Conservation (phyloP, 1,139 yeast species). For the Hemisphaericaspora xylofermentans region DNA sequence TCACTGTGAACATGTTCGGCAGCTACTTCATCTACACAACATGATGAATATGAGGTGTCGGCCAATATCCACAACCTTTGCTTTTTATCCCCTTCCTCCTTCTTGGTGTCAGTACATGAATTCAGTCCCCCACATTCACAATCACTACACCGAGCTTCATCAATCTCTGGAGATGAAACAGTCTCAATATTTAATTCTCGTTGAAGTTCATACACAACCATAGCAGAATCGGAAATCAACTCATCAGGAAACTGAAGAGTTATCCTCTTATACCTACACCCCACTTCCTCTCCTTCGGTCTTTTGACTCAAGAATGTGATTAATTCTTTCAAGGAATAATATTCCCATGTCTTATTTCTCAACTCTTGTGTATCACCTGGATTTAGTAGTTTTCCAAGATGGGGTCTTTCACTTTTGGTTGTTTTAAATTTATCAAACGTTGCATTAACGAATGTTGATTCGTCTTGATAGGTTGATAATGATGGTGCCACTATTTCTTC, state of each 20-base stretch:
- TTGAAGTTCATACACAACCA: conserved; percentile 55
- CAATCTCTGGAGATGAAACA: background rate
- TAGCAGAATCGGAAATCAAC: conserved; percentile 74
- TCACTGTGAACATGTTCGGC: conserved; percentile 91
- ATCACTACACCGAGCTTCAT: background rate
- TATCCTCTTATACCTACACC: conserved; percentile 41
- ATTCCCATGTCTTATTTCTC: conserved; percentile 35
- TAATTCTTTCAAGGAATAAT: conserved; percentile 54
- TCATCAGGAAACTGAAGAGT: conserved; percentile 91
- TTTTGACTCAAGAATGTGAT: conserved; percentile 30
- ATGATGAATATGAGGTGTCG: conserved; percentile 91
- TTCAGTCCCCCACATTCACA: conserved; percentile 1
- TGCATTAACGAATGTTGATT: conserved; percentile 42
- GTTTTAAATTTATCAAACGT: conserved; percentile 37
- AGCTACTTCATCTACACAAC: conserved; percentile 97
- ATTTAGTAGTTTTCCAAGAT: conserved; percentile 28
- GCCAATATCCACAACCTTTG: conserved; percentile 73
- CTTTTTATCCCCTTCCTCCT: background rate
- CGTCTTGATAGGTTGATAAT: conserved; percentile 61
- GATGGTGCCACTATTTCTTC: conserved; percentile 47
- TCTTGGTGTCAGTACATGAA: background rate
- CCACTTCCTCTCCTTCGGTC: conserved; percentile 22
- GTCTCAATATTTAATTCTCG: conserved; percentile 11
- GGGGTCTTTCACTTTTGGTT: conserved; percentile 30
- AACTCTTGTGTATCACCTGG: conserved; percentile 26